Conservation (phyloP, 2,329 filamentous ascomycete genomes). For the Exophiala phaeomuriformis region DNA sequence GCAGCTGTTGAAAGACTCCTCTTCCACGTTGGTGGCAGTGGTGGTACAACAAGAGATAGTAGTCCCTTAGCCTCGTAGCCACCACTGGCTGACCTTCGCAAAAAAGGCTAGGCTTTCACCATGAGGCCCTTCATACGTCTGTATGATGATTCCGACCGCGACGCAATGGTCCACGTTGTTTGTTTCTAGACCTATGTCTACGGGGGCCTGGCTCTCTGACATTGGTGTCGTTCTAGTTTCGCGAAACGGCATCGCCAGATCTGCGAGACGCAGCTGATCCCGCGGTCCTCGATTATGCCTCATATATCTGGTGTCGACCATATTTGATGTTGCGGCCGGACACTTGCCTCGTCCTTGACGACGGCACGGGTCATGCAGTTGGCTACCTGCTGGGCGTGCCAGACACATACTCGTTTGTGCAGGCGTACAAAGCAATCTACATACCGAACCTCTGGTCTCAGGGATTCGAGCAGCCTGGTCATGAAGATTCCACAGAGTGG, state of each 20-base stretch:
- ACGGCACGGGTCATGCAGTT: slow-evolving; percentile 21
- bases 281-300: slow-evolving; percentile 17
- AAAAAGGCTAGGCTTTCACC: too few species aligned
- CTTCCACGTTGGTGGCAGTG: too few species aligned
- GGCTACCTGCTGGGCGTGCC: slow-evolving; percentile 21
- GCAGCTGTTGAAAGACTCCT: too few species aligned
- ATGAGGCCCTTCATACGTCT: slow-evolving; percentile 20
- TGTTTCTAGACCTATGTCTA: background rate
- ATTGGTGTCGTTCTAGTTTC: slow-evolving; percentile 12
- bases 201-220: background rate
- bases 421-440: slow-evolving; percentile 13
- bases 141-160: slow-evolving; percentile 18
- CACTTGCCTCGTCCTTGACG: slow-evolving; percentile 23
- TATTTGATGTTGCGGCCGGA: slow-evolving; percentile 19
- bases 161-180: slow-evolving; percentile 23
- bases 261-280: slow-evolving; percentile 12
- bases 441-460: slow-evolving; percentile 12
- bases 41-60: too few species aligned
- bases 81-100: too few species aligned
- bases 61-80: too few species aligned
- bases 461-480: slow-evolving; percentile 13
- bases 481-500: slow-evolving; percentile 12
- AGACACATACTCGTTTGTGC: slow-evolving; percentile 20
- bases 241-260: slow-evolving; percentile 21
- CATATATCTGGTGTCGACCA: slow-evolving; percentile 23